Evolutionary conservation across 1,139 yeast genomes (phyloP), one percentile per base, ranked within the genome.

Genomic region (Suhomyces chickasaworum): DNA sequence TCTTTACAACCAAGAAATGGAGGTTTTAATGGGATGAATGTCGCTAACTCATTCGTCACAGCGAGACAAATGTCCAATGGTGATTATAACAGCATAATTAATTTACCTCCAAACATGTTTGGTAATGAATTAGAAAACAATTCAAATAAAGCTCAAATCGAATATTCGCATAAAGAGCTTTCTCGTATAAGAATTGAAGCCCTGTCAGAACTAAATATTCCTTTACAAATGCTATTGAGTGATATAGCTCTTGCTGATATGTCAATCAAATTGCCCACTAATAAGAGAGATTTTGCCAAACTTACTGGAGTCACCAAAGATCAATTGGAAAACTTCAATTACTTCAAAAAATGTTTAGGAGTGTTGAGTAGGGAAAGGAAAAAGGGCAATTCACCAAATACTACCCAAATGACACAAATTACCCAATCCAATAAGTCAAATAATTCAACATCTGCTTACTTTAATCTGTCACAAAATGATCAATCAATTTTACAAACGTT

Each of bases 241-340:
- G 84, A 82, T 50, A 64, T 61, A 0, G 67, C 83, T 0, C 59
- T 85, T 42, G 74, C 73, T 51, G 82, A 80, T 43, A 74, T 84
- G 77, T 83, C 88, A 0, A 59, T 64, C 16, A 67, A 66, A 37
- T 62, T 85, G 29, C 91, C 91, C 0, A 69, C 75, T 1, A 75
- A 75, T 13, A 77, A 76, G 46, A 62, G 59, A n/a, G 87, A 78
- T 41, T 84, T 74, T 60, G 63, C 69, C 7, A 65, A 63, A 41
- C 57, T 82, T 27, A 63, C 64, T 2, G 80, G 72, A 9, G 65
- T 78, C 15, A 61, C 64, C 12, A 64, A 63, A 33, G 71, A 64
- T 9, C 82, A 80, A 47, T 55, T 60, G 17, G 69, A 64, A 3
- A 71, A 73, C 53, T 85, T 77, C 56, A 64, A 64, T 32, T 65